Evolutionary conservation across 169 alveolate genomes (phyloP), one percentile per base, ranked within the genome.

Genomic region (Plasmodium coatneyi): DNA sequence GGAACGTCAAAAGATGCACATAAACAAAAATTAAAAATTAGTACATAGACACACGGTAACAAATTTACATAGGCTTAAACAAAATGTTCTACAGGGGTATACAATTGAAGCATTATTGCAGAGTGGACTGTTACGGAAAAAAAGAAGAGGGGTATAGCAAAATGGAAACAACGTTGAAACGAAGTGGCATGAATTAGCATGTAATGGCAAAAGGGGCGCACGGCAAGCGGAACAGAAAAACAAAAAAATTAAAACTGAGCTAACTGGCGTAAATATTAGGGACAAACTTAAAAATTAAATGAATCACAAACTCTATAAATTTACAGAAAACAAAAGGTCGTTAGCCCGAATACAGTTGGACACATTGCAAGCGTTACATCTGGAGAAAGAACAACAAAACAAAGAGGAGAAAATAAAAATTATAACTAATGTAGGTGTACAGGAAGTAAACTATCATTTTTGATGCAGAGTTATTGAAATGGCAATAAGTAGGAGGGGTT

Each of bases 211-310:
- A 56, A 56, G 72, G 72, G 30, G 30, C 32, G 9, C 22, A 56
- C n/a, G 2, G 2, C 22, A 56, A 56, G 30, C 30, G 7, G 34
- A 56, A n/a, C 30, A n/a, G 32, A 56, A 56, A 56, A 56, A 32
- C 5, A 32, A 19, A 22, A 56, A 56, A 56, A 56, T 56, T 19
- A 56, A 82, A 54, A 82, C 39, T 54, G 60, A 49, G n/a, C 30
- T 82, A 56, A 60, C 10, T 43, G 52, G 52, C 66, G 43, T 39
- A 82, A 60, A 82, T 36, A 82, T 82, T 43, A 25, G 91, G 43
- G 56, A 60, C 81, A 82, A 82, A 79, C 10, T 82, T 82, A 82
- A 82, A 82, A 82, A 82, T 82, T 56, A 82, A 43, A 36, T n/a
- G 36, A 82, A 56, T 82, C 66, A 82, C 91, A 82, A 60, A 82